A percentile compares a stretch with the other conserved stretches of the same genome.
Evolutionary conservation across 176 grass and related monocot species (phyloP).

Genomic region (Thalia dealbata): DNA sequence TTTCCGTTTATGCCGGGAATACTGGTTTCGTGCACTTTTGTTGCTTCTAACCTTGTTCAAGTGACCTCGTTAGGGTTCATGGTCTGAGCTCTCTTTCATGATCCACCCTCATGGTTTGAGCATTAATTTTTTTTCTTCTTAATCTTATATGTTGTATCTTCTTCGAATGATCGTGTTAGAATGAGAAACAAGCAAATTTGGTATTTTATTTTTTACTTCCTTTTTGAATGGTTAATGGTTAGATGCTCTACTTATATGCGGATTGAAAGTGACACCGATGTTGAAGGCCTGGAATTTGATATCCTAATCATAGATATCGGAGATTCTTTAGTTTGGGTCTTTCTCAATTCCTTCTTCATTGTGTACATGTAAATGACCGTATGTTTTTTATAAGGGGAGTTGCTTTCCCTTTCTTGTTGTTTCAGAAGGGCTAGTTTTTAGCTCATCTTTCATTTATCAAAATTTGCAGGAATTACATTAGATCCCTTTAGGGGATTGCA

Average conservation of each 20-base stretch:
- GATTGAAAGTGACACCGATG: background rate
- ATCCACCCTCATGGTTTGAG: background rate
- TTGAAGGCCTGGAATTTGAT: background rate
- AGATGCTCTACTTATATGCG: background rate
- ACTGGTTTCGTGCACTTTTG: background rate
- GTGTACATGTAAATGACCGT: too few species aligned
- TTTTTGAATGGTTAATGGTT: too few species aligned
- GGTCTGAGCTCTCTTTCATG: background rate
- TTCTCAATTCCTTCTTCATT: too few species aligned
- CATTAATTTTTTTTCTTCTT: background rate
- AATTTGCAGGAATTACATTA: too few species aligned
- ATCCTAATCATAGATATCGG: background rate
- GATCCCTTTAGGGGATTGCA: too few species aligned
- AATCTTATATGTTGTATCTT: background rate
- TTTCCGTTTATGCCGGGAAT: too few species aligned
- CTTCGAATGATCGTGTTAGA: background rate
- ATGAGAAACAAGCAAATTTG: too few species aligned
- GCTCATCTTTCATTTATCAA: too few species aligned
- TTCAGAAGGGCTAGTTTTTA: too few species aligned
- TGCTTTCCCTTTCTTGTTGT: too few species aligned
- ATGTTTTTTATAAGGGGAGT: too few species aligned
- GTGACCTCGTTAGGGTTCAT: background rate
- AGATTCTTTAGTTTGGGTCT: background rate
- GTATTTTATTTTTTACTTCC: too few species aligned
- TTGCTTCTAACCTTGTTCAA: background rate